Percentiles rank a stretch among this genome's conserved stretches.
These are phyloP conservation scores for Oldenlandia corymbosa DNA, from an alignment of 257 asterid genomes.

Conservation along the genomic window DNA sequence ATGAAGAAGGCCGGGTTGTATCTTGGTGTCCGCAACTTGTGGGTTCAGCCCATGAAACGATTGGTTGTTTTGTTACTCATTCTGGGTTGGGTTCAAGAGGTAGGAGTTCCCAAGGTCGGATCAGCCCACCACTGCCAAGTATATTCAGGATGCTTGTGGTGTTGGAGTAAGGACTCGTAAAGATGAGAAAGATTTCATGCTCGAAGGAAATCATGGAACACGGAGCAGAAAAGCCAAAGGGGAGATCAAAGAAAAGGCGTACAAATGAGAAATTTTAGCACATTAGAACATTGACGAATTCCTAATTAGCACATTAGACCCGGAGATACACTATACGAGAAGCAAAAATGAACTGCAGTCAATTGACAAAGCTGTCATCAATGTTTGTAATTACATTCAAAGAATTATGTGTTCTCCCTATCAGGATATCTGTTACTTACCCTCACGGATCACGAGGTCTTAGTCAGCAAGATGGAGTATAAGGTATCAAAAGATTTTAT, in stretches of 20 bases:
- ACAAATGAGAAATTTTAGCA: conserved; percentile 55
- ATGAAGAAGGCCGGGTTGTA: conserved; percentile 41
- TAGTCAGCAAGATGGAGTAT: too few relatives aligned
- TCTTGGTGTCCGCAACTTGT: conserved; percentile 66
- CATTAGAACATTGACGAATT: conserved; percentile 38
- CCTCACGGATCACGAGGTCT: too few relatives aligned
- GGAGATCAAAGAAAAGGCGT: conserved; percentile 38
- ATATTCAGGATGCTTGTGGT: conserved; percentile 49
- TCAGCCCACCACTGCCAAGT: conserved; percentile 55
- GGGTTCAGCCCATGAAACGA: conserved; percentile 33
- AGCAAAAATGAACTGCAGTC: too few relatives aligned
- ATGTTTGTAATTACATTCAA: too few relatives aligned
- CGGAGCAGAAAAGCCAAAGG: conserved; percentile 31
- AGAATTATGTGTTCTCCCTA: too few relatives aligned
- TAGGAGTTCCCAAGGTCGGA: conserved; percentile 63
- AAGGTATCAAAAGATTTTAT: too few relatives aligned
- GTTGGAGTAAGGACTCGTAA: conserved; percentile 46
- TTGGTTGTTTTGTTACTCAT: conserved; percentile 57
- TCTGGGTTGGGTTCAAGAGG: conserved; percentile 62
- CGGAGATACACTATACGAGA: too few relatives aligned
- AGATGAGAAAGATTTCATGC: conserved; percentile 40
- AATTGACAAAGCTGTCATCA: too few relatives aligned
- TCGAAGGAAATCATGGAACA: conserved; percentile 41
- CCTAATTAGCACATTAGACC: conserved; percentile 8
- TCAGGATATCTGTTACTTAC: too few relatives aligned